Percentiles rank a stretch among this genome's conserved stretches.
Conservation (phyloP, 148 eudicot genomes). For the Chenopodium album region DNA sequence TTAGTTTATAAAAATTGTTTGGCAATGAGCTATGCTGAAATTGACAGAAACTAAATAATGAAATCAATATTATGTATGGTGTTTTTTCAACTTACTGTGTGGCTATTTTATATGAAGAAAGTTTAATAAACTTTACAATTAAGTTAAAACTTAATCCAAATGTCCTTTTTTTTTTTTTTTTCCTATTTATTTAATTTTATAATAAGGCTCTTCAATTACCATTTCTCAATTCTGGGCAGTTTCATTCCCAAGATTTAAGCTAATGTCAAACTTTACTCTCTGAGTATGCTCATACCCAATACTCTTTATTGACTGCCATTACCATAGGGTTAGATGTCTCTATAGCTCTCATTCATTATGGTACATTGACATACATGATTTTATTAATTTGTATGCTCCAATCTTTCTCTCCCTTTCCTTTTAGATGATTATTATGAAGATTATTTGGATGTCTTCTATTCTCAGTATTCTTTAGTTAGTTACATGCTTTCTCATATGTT, state of each 20-base stretch:
- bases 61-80: too few relatives aligned
- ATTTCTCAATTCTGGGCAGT: neutral
- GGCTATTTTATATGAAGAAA: neutral
- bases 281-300: neutral
- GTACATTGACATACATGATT: neutral
- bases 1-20: neutral
- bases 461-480: conserved; percentile 1
- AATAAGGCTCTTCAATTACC: neutral
- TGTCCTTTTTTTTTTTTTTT: too few relatives aligned
- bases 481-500: conserved; percentile 10
- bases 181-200: neutral
- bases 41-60: neutral
- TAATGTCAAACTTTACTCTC: too few relatives aligned
- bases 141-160: too few relatives aligned
- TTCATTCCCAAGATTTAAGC: neutral
- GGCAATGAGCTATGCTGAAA: neutral
- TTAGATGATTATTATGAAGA: neutral
- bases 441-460: neutral
- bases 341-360: too few relatives aligned
- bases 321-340: neutral
- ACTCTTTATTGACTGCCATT: neutral
- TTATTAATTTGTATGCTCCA: neutral
- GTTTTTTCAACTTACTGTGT: neutral
- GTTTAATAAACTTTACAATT: too few relatives aligned
- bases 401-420: neutral